A percentile compares a stretch with the other conserved stretches of the same genome.
Evolutionary conservation across 2,329 filamentous ascomycete genomes (phyloP).

Genomic region (Mariannaea sp.): DNA sequence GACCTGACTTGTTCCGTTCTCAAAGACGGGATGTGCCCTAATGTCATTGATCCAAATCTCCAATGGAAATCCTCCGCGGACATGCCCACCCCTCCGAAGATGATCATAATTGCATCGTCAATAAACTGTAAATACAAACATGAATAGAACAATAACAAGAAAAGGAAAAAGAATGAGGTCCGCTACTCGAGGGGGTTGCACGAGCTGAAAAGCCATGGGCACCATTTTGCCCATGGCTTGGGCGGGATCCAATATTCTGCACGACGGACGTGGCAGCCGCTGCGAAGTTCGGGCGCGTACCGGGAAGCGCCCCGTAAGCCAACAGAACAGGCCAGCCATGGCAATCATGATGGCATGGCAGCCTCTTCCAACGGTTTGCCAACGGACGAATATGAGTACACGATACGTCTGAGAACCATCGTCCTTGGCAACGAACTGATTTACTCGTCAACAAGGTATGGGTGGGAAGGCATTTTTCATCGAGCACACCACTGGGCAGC

Average conservation of each 20-base stretch:
- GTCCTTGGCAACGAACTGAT: too few relatives aligned
- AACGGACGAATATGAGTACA: too few relatives aligned
- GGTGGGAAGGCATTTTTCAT: too few relatives aligned
- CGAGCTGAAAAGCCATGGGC: neutral
- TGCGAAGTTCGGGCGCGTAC: conserved; percentile 12
- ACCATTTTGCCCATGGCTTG: conserved; percentile 13
- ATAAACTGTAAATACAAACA: neutral
- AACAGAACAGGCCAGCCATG: conserved; percentile 7
- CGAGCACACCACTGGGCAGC: neutral
- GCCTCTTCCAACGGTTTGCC: conserved; percentile 22
- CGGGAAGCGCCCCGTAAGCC: conserved; percentile 18
- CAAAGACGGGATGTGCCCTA: conserved; percentile 6
- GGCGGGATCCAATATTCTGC: conserved; percentile 12
- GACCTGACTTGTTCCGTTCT: too few relatives aligned
- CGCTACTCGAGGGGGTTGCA: neutral
- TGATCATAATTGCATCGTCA: too few relatives aligned
- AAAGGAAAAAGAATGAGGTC: neutral
- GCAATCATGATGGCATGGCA: conserved; percentile 8
- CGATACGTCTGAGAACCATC: too few relatives aligned
- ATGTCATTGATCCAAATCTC: conserved; percentile 10
- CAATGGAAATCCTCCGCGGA: conserved; percentile 8
- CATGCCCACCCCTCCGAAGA: conserved; percentile 5
- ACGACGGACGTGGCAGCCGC: conserved; percentile 20
- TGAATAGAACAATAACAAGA: too few relatives aligned
- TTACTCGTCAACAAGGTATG: too few relatives aligned